Evolutionary conservation across 2,329 filamentous ascomycete genomes (phyloP).

Genomic region (Fusarium nisikadoi): DNA sequence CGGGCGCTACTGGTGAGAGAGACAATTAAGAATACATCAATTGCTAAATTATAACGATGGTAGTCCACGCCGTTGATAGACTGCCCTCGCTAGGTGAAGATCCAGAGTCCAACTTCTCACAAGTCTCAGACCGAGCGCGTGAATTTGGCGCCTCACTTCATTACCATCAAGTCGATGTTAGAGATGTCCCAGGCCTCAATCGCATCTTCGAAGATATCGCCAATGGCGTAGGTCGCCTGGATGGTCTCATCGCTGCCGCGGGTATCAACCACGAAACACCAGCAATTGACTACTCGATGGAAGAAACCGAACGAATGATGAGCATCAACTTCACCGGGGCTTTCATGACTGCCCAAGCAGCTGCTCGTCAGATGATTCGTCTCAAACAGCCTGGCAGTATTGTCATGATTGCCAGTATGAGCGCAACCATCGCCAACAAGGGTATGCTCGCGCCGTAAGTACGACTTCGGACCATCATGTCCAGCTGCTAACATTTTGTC

Average conservation of each 20-base stretch:
- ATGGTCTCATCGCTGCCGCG: conserved; percentile 78
- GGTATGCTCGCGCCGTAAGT: conserved; percentile 69
- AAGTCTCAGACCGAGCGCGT: conserved; percentile 70
- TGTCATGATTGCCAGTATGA: conserved; percentile 77
- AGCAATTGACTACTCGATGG: conserved; percentile 81
- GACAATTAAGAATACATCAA: background rate
- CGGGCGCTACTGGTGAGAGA: conserved; percentile 72
- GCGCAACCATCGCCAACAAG: conserved; percentile 72
- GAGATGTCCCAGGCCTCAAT: conserved; percentile 75
- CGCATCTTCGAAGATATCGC: conserved; percentile 75
- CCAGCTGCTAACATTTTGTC: background rate
- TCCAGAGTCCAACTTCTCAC: conserved; percentile 67
- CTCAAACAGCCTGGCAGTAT: conserved; percentile 69
- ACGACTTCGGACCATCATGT: background rate
- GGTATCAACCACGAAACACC: conserved; percentile 85
- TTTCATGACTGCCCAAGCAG: conserved; percentile 87
- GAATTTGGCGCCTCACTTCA: conserved; percentile 75
- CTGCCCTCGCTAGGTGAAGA: conserved; percentile 61
- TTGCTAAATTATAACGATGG: conserved; percentile 9
- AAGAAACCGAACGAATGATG: conserved; percentile 81
- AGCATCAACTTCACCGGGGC: conserved; percentile 87
- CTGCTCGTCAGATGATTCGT: conserved; percentile 79
- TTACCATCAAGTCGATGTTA: conserved; percentile 84
- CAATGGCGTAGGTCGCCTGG: conserved; percentile 74
- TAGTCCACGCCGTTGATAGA: conserved; percentile 74